These are phyloP conservation scores for Phytopythium cucurbitacearum DNA, from an alignment of 352 stramenopile species.

Conservation along the genomic window DNA sequence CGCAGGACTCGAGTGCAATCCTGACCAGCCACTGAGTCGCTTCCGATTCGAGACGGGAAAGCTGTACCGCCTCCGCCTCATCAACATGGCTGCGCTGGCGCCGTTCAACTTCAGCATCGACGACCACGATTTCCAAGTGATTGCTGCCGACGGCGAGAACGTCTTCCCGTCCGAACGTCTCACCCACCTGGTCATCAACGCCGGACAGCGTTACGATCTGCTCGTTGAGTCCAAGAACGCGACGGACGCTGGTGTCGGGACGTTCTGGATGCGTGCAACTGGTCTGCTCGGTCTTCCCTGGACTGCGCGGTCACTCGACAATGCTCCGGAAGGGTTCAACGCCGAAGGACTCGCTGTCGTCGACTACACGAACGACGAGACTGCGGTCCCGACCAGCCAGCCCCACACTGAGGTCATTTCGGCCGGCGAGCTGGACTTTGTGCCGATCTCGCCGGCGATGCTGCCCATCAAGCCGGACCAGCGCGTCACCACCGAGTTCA, in stretches of 20 bases:
- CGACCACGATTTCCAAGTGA: conserved; percentile 26
- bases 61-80: conserved; percentile 30
- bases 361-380: conserved; percentile 8
- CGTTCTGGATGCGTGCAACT: conserved; percentile 31
- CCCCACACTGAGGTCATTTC: conserved; percentile 7
- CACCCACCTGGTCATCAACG: conserved; percentile 23
- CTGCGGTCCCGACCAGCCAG: conserved; percentile 5
- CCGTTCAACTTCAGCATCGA: conserved; percentile 36
- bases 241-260: not conserved
- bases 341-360: conserved; percentile 20
- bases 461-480: conserved; percentile 13
- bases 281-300: conserved; percentile 18
- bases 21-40: conserved; percentile 12
- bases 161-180: conserved; percentile 23
- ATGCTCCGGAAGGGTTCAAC: conserved; percentile 15
- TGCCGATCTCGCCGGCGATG: conserved; percentile 6
- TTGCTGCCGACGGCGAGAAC: conserved; percentile 23
- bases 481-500: conserved; percentile 17
- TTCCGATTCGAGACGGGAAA: conserved; percentile 24
- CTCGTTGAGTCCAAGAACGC: conserved; percentile 19
- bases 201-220: conserved; percentile 28
- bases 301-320: conserved; percentile 10
- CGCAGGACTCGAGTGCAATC: conserved; percentile 15
- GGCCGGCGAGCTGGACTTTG: conserved; percentile 17
- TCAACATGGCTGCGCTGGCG: conserved; percentile 33